phyloP scores from a whole-genome alignment of 495 filamentous ascomycete genomes.

The Rhypophila decipiens region DNA sequence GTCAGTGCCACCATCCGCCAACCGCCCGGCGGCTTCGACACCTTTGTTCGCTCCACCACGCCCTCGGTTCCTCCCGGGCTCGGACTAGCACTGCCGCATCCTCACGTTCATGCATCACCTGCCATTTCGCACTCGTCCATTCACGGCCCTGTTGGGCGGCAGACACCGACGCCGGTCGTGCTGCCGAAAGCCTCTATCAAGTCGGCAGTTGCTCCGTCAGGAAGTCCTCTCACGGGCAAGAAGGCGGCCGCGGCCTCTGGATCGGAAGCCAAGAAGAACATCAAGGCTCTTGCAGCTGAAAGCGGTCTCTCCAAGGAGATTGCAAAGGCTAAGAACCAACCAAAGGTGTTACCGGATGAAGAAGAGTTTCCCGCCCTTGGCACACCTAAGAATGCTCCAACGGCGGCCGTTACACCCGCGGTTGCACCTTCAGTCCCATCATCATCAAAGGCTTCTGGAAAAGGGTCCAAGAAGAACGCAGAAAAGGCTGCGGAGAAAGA shows the following conservation, averaged over 20 bases:
- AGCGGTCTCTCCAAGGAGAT: conserved; percentile 43
- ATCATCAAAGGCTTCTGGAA: conserved; percentile 15
- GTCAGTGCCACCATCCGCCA: conserved; percentile 20
- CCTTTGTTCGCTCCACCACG: conserved; percentile 45
- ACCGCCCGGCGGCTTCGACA: conserved; percentile 34
- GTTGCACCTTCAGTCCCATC: conserved; percentile 7
- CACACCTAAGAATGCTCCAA: conserved; percentile 26
- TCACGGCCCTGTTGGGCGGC: conserved; percentile 3
- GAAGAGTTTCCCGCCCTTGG: conserved; percentile 56
- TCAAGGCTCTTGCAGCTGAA: conserved; percentile 38
- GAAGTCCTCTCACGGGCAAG: conserved; percentile 19
- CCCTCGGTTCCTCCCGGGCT: conserved; percentile 64
- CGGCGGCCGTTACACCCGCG: conserved; percentile 9
- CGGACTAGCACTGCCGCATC: no score
- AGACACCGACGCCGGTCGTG: conserved; percentile 18
- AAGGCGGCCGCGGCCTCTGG: conserved; percentile 10
- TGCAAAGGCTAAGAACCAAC: conserved; percentile 35
- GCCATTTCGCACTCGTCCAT: conserved; percentile 19
- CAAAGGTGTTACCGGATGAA: conserved; percentile 44
- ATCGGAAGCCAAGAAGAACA: conserved; percentile 39
- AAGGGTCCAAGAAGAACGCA: conserved; percentile 11
- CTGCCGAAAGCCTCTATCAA: conserved; percentile 18
- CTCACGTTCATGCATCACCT: conserved; percentile 47
- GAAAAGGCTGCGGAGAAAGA: conserved; percentile 15
- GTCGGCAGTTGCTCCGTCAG: conserved; percentile 2